Base-by-base conservation (phyloP, 352 stramenopile genomes). In the Phytophthora boehmeriae region DNA sequence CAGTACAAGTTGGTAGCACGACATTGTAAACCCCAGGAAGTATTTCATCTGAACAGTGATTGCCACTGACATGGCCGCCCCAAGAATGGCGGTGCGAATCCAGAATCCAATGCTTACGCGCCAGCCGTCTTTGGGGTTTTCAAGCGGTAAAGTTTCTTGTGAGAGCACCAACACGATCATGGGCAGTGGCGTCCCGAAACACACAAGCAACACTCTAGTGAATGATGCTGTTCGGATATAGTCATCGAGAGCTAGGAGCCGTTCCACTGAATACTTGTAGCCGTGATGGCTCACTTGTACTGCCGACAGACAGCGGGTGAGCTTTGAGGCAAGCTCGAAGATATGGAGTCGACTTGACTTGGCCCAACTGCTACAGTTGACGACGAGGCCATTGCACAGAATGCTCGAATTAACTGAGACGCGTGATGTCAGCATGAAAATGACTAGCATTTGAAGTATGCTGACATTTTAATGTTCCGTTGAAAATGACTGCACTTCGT, bases 61-160 rank as follows among this genome's bases (percentile, higher is more conserved):
- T 13, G 39, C 54, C 22, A 44, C 59, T 1, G 39, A 54, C 5
- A 59, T 59, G 16, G 48, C 42, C 4, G 58, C 35, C 0, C 36
- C 47, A 10, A 61, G 22, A 20, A 66, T 35, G 2, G 39, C 32
- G 1, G 20, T 27, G 8, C 63, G 43, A 27, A 66, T 58, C 63
- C 63, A 71, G 20, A 57, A 50, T 16, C 63, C 63, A 19, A 52
- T 51, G 13, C 59, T 71, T 8, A 19, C 35, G 25, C 39, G 51
- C 64, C 54, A 73, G 1, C 53, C 53, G 4, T 57, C 42, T 32
- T 20, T 58, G 10, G 41, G 42, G 14, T 62, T 51, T 30, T 54
- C 52, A 17, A 73, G 59, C 5, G 58, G 64, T 8, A 73, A 57
- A 10, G 22, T 47, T 58, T 73, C 46, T 50, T 65, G 53, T 10